These are phyloP conservation scores for Eucalyptus curtisii DNA, from an alignment of 345 rosid species.

Conservation along the genomic window DNA sequence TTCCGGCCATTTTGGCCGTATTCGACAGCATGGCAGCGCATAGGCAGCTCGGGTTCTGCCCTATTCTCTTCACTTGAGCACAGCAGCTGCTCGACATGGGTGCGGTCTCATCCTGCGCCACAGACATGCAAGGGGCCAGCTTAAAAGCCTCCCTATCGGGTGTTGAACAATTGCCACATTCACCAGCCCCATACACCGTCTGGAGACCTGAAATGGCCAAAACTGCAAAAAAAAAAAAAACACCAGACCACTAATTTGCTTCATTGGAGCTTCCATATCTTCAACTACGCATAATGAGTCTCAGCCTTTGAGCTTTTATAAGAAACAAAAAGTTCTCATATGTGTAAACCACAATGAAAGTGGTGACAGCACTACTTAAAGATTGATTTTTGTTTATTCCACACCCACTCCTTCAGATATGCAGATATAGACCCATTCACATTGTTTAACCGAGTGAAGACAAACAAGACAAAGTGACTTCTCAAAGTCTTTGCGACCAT, in stretches of 20 bases:
- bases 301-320: neutral
- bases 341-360: neutral
- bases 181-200: constrained; percentile 59
- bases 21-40: constrained; percentile 84
- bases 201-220: constrained; percentile 13
- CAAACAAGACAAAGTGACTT: constrained; percentile 1
- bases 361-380: constrained; percentile 39
- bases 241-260: constrained; percentile 17
- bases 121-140: constrained; percentile 74
- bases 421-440: neutral
- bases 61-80: constrained; percentile 45
- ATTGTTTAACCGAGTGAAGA: constrained; percentile 6
- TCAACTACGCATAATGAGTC: neutral
- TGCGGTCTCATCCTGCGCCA: constrained; percentile 35
- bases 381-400: neutral
- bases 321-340: neutral
- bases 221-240: constrained; percentile 23
- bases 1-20: constrained; percentile 57
- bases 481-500: constrained; percentile 6
- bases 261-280: constrained; percentile 28
- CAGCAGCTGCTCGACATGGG: constrained; percentile 59
- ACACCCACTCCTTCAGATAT: neutral
- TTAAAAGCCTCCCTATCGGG: constrained; percentile 75
- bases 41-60: constrained; percentile 65
- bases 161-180: constrained; percentile 56